Evolutionary conservation across 495 filamentous ascomycete genomes (phyloP), one percentile per base, ranked within the genome.

Genomic region (Penicilliopsis zonata): DNA sequence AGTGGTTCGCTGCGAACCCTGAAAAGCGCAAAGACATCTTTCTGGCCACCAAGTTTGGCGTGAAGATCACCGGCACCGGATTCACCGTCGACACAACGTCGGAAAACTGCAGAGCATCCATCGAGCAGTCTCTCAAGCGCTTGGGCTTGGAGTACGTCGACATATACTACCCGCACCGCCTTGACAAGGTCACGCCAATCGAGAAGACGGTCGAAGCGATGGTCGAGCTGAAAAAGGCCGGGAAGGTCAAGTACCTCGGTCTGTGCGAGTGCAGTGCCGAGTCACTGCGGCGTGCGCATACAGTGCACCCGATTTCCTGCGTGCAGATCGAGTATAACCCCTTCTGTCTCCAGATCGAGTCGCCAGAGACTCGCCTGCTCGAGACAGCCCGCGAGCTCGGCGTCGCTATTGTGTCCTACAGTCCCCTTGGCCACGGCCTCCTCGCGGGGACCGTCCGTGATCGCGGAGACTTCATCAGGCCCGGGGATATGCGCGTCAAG

Each of bases 291-390:
- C 69, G 78, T 12, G 79, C 79, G 0, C 44, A 62, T 42, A 69
- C 65, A 26, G 49, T 82, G 1, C 63, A 72, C 22, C 77, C 65
- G 2, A 68, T 85, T 14, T 43, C 65, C n/a, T 68, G 66, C 10
- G 67, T 76, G n/a, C 71, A 86, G 50, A 52, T 80, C 9, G 78
- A 82, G 44, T 80, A 78, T 48, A 68, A 55, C 0, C 67, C 70
- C 0, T 79, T 75, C 38, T 47, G 55, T 1, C 58, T 65, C 16
- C 75, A 78, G 4, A 74, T 81, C 30, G 74, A 82, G 47, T 50
- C 46, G 0, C 48, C 60, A 0, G 37, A 68, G 12, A 60, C 60
- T 1, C 38, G 46, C 13, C 50, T 82, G 0, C 47, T 81, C 3
- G 51, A 65, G n/a, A 65, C 70, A 1, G 63, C 57, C 26, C 64